These are phyloP conservation scores for cucumber (Cucumis sativus) DNA, from an alignment of 306 rosid species.

Conservation along the genomic window DNA sequence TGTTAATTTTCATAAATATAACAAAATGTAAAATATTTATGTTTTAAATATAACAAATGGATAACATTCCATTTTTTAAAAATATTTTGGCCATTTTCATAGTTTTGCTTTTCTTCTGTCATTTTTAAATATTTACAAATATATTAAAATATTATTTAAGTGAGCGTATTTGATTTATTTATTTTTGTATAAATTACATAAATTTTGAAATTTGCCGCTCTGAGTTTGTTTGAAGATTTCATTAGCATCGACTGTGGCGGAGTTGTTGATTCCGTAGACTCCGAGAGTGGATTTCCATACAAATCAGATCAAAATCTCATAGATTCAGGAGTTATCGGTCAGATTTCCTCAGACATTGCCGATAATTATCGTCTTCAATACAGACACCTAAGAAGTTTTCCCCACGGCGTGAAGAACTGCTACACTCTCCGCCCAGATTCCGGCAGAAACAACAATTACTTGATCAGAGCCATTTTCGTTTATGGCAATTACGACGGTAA, in stretches of 20 bases:
- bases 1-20: too few relatives aligned
- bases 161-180: too few relatives aligned
- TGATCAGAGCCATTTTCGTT: constrained; percentile 21
- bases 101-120: too few relatives aligned
- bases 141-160: too few relatives aligned
- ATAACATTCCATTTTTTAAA: too few relatives aligned
- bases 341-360: not conserved
- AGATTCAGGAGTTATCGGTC: not conserved
- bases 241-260: constrained; percentile 22
- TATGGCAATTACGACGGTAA: constrained; percentile 28
- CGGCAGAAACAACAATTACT: constrained; percentile 14
- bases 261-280: not conserved
- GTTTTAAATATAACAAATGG: too few relatives aligned
- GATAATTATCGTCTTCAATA: not conserved
- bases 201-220: too few relatives aligned
- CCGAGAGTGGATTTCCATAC: not conserved
- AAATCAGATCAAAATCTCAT: constrained; percentile 10
- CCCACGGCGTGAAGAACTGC: constrained; percentile 25
- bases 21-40: too few relatives aligned
- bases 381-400: constrained; percentile 25
- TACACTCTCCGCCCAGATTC: constrained; percentile 20
- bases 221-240: constrained; percentile 8
- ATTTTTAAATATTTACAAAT: too few relatives aligned
- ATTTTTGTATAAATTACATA: too few relatives aligned
- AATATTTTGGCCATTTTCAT: too few relatives aligned